phyloP scores from a whole-genome alignment of 1,284 basidiomycete species.

The Ceratobasidium sp. region DNA sequence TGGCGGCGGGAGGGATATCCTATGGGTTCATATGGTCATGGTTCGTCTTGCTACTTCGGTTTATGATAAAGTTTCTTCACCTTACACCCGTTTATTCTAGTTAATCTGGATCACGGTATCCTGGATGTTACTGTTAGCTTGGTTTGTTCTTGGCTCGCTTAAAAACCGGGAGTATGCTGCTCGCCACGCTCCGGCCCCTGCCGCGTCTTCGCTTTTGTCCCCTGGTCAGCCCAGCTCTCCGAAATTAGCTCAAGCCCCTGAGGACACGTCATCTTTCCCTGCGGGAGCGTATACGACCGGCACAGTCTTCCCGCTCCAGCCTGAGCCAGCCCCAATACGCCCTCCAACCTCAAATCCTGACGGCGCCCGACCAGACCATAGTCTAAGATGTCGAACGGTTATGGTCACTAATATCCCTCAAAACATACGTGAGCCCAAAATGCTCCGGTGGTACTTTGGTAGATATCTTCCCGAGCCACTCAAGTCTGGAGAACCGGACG shows the following conservation, averaged over 20 bases:
- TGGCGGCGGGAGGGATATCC: slow-evolving; percentile 68
- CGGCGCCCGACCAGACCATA: slow-evolving; percentile 50
- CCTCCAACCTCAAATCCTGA: not conserved
- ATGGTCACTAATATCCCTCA: slow-evolving; percentile 90
- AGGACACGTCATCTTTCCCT: slow-evolving; percentile 27
- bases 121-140: slow-evolving; percentile 82
- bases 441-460: slow-evolving; percentile 82
- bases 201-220: slow-evolving; percentile 18
- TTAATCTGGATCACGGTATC: slow-evolving; percentile 84
- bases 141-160: slow-evolving; percentile 84
- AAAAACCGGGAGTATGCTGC: slow-evolving; percentile 62
- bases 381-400: slow-evolving; percentile 74
- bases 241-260: slow-evolving; percentile 2
- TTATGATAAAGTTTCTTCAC: not conserved
- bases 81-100: not conserved
- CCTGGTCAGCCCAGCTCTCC: slow-evolving; percentile 11
- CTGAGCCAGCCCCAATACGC: slow-evolving; percentile 31
- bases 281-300: slow-evolving; percentile 22
- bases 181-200: slow-evolving; percentile 39
- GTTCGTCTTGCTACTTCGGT: slow-evolving; percentile 44
- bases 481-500: not conserved
- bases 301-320: slow-evolving; percentile 19
- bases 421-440: slow-evolving; percentile 76
- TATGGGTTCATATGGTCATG: slow-evolving; percentile 88
- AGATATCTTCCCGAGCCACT: slow-evolving; percentile 37